Conservation (phyloP, 2,329 filamentous ascomycete genomes). For the Neoascochyta sp. region DNA sequence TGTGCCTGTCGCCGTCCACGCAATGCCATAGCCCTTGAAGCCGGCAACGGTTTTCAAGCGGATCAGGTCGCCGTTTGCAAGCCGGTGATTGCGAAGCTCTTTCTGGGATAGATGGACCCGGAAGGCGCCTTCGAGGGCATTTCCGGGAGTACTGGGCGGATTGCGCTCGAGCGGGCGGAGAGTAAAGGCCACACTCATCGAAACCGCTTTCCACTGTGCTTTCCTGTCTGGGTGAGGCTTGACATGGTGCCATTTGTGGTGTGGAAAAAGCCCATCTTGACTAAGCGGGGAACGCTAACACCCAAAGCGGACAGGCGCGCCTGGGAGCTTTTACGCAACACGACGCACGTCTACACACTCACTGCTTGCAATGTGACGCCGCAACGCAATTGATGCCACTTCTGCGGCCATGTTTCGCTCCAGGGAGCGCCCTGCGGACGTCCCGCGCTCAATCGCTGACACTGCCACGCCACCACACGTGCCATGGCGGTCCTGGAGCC, state of each 20-base stretch:
- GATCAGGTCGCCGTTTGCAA: slow-evolving; percentile 59
- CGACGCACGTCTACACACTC: slow-evolving; percentile 5
- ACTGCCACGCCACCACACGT: too few relatives aligned
- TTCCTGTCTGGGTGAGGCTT: slow-evolving; percentile 1
- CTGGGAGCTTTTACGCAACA: slow-evolving; percentile 17
- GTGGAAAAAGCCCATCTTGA: slow-evolving; percentile 12
- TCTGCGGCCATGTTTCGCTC: slow-evolving; percentile 43
- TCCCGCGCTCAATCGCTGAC: too few relatives aligned
- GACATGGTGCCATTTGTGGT: slow-evolving; percentile 5
- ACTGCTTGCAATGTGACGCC: slow-evolving; percentile 32
- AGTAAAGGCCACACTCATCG: slow-evolving; percentile 43
- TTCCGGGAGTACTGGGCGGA: slow-evolving; percentile 43
- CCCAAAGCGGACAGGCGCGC: slow-evolving; percentile 7
- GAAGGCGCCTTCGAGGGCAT: slow-evolving; percentile 55
- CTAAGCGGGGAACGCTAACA: slow-evolving; percentile 15
- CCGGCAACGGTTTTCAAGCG: slow-evolving; percentile 46
- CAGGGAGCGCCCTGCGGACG: slow-evolving; percentile 40
- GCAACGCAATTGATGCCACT: slow-evolving; percentile 45
- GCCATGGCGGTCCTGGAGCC: too few relatives aligned
- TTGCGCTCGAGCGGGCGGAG: slow-evolving; percentile 52
- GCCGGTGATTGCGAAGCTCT: slow-evolving; percentile 52
- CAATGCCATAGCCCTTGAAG: slow-evolving; percentile 55
- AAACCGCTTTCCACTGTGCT: neutral
- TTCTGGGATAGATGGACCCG: slow-evolving; percentile 56
- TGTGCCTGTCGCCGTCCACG: slow-evolving; percentile 55